Percentiles rank a stretch among this genome's conserved stretches.
Evolutionary conservation across 192 early-diverging fungal species (phyloP).

Genomic region (Podila horticola): DNA sequence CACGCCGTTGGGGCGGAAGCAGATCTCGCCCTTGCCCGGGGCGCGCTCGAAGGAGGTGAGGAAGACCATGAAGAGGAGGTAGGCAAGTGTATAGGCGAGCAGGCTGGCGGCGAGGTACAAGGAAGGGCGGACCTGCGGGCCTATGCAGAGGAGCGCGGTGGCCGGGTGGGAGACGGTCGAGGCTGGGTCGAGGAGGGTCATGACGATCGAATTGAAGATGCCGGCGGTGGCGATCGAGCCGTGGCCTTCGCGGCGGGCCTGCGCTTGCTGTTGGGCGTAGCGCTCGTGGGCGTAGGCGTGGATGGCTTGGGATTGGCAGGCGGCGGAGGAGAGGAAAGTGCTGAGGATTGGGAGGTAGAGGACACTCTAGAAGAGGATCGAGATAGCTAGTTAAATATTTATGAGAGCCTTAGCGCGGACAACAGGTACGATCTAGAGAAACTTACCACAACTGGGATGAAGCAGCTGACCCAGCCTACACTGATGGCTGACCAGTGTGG

Average conservation of each 20-base stretch:
- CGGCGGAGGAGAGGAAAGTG: slow-evolving; percentile 41
- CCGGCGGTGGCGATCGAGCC: neutral
- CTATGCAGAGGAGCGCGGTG: slow-evolving; percentile 21
- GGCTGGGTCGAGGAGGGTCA: slow-evolving; percentile 29
- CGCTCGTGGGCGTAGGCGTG: slow-evolving; percentile 34
- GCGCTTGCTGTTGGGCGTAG: slow-evolving; percentile 12
- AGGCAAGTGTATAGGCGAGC: slow-evolving; percentile 70
- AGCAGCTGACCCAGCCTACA: slow-evolving; percentile 62
- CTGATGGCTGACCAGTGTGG: slow-evolving; percentile 45
- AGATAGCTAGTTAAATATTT: neutral
- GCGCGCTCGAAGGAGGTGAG: slow-evolving; percentile 77
- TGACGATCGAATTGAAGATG: slow-evolving; percentile 8
- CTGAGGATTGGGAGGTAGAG: slow-evolving; percentile 57
- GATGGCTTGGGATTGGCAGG: slow-evolving; percentile 43
- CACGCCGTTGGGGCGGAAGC: slow-evolving; percentile 76
- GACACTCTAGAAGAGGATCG: slow-evolving; percentile 34
- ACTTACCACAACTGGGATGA: slow-evolving; percentile 59
- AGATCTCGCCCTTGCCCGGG: slow-evolving; percentile 75
- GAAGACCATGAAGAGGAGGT: slow-evolving; percentile 74
- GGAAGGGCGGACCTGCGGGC: slow-evolving; percentile 59
- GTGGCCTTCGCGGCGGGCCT: slow-evolving; percentile 6
- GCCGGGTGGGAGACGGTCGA: slow-evolving; percentile 15
- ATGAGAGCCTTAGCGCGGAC: neutral
- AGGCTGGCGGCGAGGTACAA: slow-evolving; percentile 69
- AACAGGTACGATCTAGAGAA: too few relatives aligned